These are phyloP conservation scores for Hypseocharis bilobata DNA, from an alignment of 441 rosid species.

Conservation along the genomic window DNA sequence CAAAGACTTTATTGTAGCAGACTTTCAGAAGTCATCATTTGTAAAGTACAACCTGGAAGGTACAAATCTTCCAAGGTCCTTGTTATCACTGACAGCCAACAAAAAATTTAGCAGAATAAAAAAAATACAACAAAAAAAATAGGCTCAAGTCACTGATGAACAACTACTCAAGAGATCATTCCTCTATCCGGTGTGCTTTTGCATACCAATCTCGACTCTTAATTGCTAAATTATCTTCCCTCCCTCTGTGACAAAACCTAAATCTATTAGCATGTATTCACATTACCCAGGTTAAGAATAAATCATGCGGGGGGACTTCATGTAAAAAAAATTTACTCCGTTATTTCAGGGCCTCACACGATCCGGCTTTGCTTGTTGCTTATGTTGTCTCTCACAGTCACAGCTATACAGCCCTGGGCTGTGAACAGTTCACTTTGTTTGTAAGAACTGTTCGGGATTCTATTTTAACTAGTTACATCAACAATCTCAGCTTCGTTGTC, in stretches of 20 bases:
- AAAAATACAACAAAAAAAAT: background rate
- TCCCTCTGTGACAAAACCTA: constrained; percentile 21
- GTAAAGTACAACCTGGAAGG: constrained; percentile 13
- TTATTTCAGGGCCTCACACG: background rate
- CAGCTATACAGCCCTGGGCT: constrained; percentile 9
- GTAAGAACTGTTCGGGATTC: constrained; percentile 9
- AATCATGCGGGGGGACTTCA: constrained; percentile 9
- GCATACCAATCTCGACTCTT: constrained; percentile 20
- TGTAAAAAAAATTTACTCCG: constrained; percentile 12
- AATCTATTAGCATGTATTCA: constrained; percentile 22
- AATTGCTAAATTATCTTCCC: constrained; percentile 3
- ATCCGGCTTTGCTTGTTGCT: constrained; percentile 10
- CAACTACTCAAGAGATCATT: constrained; percentile 20
- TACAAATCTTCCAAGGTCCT: constrained; percentile 19
- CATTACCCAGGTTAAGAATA: constrained; percentile 12
- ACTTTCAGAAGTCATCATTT: constrained; percentile 13
- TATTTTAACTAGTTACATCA: constrained; percentile 56
- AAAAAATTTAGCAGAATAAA: no score
- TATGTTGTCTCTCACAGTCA: no score
- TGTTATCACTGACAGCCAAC: no score
- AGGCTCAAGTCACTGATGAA: constrained; percentile 16
- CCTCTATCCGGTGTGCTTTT: constrained; percentile 17
- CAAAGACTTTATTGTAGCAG: constrained; percentile 20
- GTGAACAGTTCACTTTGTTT: constrained; percentile 12
- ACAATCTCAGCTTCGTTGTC: constrained; percentile 63